Conservation (phyloP, 345 rosid species). For the Streptanthus diversifolius region DNA sequence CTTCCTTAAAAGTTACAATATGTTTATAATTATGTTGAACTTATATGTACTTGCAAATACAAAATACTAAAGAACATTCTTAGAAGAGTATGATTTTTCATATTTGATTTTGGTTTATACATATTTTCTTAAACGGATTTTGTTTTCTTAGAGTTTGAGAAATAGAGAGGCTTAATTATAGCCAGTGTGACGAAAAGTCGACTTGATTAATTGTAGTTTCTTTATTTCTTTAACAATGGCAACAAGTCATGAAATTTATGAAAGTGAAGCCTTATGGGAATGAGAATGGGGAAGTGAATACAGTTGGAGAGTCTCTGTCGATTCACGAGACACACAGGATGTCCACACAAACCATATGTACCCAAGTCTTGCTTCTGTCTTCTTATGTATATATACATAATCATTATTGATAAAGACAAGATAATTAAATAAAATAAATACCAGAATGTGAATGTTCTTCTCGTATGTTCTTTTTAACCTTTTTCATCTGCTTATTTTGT, state of each 20-base stretch:
- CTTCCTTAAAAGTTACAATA: not conserved
- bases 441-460: constrained; percentile 27
- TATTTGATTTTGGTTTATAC: not conserved
- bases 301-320: constrained; percentile 31
- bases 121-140: not conserved
- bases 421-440: not conserved
- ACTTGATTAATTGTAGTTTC: not conserved
- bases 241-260: not conserved
- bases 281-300: constrained; percentile 20
- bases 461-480: not conserved
- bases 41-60: not conserved
- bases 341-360: constrained; percentile 30
- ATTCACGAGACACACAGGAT: constrained; percentile 33
- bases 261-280: constrained; percentile 23
- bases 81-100: not conserved
- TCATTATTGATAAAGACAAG: constrained; percentile 19
- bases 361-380: constrained; percentile 26
- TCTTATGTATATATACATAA: not conserved
- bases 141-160: not conserved
- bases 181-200: constrained; percentile 6
- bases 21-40: not conserved
- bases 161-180: not conserved
- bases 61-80: not conserved
- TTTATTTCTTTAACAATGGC: not conserved
- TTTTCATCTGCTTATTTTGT: not conserved